These are phyloP conservation scores for Speleostelium caveatum DNA, from an alignment of 78 protist genomes.

Conservation along the genomic window DNA sequence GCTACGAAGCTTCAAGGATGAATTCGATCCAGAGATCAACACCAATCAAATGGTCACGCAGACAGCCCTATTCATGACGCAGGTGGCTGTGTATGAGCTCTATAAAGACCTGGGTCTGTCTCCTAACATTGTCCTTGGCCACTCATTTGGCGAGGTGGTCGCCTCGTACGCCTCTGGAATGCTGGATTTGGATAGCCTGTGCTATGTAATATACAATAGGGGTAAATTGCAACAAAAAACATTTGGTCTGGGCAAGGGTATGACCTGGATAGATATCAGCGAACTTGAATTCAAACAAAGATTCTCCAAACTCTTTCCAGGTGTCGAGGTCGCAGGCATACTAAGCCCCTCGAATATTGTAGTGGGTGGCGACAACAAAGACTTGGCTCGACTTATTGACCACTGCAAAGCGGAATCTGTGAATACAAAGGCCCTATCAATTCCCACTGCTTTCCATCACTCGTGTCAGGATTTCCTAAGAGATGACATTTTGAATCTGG, in stretches of 20 bases:
- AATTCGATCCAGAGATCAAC: slow-evolving; percentile 3
- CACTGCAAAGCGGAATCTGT: not conserved
- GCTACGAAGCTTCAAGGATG: not conserved
- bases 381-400: not conserved
- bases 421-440: slow-evolving; percentile 2
- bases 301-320: not conserved
- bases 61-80: slow-evolving; percentile 16
- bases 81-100: not conserved
- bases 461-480: slow-evolving; percentile 4
- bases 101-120: slow-evolving; percentile 13
- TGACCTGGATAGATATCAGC: slow-evolving; percentile 11
- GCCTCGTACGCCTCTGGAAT: slow-evolving; percentile 1
- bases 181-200: slow-evolving; percentile 3
- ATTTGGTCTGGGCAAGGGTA: slow-evolving; percentile 1
- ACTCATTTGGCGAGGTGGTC: slow-evolving; percentile 7
- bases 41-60: slow-evolving; percentile 19
- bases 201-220: slow-evolving; percentile 7
- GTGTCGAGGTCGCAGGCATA: not conserved
- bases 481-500: not conserved
- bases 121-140: slow-evolving; percentile 22
- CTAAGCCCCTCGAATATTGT: slow-evolving; percentile 3
- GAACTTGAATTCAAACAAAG: not conserved
- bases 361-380: not conserved
- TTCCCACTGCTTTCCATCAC: slow-evolving; percentile 23
- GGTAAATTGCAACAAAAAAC: slow-evolving; percentile 29